These are phyloP conservation scores for Ceratobasidium sp. DNA, from an alignment of 1,284 basidiomycete species.

Conservation along the genomic window DNA sequence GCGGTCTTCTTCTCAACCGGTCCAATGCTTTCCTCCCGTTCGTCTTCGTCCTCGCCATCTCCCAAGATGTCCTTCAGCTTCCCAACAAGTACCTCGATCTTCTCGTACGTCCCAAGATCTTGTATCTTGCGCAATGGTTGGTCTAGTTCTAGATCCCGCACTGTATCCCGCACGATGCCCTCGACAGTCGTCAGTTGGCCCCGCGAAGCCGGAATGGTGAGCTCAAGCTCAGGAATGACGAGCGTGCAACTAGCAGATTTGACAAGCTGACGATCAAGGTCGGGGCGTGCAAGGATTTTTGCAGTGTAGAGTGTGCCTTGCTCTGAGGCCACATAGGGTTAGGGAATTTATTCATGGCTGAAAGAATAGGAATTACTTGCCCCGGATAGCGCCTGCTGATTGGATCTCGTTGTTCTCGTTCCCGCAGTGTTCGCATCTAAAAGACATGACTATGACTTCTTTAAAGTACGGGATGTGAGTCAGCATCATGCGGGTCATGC, in stretches of 20 bases:
- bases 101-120: conserved; percentile 78
- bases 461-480: conserved; percentile 97
- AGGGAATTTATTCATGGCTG: conserved; percentile 6
- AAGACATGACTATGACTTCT: conserved; percentile 96
- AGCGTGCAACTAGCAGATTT: conserved; percentile 88
- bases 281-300: conserved; percentile 76
- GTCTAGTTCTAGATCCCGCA: conserved; percentile 83
- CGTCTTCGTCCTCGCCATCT: conserved; percentile 66
- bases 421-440: conserved; percentile 95
- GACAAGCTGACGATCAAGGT: conserved; percentile 94
- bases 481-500: conserved; percentile 89
- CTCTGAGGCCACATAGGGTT: conserved; percentile 57
- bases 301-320: conserved; percentile 76
- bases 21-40: conserved; percentile 48
- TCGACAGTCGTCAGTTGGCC: conserved; percentile 97
- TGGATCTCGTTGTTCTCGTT: conserved; percentile 94
- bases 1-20: conserved; percentile 51
- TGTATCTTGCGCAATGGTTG: conserved; percentile 90
- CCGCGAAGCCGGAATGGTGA: conserved; percentile 89
- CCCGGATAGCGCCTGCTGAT: conserved; percentile 87
- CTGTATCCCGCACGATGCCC: conserved; percentile 87
- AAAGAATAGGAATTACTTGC: conserved; percentile 59
- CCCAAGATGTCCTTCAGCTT: conserved; percentile 76
- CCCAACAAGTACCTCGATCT: conserved; percentile 81
- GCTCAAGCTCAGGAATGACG: conserved; percentile 85